These are phyloP conservation scores for Neurospora sp. DNA, from an alignment of 495 filamentous ascomycete genomes.

Conservation along the genomic window DNA sequence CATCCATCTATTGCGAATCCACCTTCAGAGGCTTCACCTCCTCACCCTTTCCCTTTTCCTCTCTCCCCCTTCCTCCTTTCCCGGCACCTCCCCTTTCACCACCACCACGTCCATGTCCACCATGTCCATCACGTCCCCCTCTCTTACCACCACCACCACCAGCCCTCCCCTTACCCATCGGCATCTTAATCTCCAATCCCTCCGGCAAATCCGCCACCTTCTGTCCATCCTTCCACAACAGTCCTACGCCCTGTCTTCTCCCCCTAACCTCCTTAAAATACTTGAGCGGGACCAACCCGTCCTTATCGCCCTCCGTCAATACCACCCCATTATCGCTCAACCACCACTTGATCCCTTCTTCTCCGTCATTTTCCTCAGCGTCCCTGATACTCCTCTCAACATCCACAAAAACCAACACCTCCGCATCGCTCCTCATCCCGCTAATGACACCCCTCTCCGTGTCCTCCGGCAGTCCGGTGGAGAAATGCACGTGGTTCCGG, in stretches of 20 bases:
- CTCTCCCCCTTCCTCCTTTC: slow-evolving; percentile 2
- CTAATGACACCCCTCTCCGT: slow-evolving; percentile 50
- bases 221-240: slow-evolving; percentile 56
- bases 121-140: slow-evolving; percentile 1
- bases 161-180: slow-evolving; percentile 35
- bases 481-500: slow-evolving; percentile 81
- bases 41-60: neutral
- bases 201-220: slow-evolving; percentile 47
- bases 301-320: slow-evolving; percentile 39
- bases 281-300: slow-evolving; percentile 32
- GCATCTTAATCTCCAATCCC: slow-evolving; percentile 29
- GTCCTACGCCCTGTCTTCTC: slow-evolving; percentile 45
- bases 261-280: slow-evolving; percentile 50
- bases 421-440: slow-evolving; percentile 74
- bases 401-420: slow-evolving; percentile 75
- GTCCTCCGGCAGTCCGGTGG: slow-evolving; percentile 50
- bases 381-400: slow-evolving; percentile 48
- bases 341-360: slow-evolving; percentile 69
- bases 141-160: slow-evolving; percentile 11
- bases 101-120: slow-evolving; percentile 2
- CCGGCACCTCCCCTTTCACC: slow-evolving; percentile 1
- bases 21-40: neutral
- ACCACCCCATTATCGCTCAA: slow-evolving; percentile 75
- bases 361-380: slow-evolving; percentile 5
- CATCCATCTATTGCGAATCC: neutral